Percentiles rank a stretch among this genome's conserved stretches.
Evolutionary conservation across 345 rosid genomes (phyloP).

Genomic region (Camelina sativa): DNA sequence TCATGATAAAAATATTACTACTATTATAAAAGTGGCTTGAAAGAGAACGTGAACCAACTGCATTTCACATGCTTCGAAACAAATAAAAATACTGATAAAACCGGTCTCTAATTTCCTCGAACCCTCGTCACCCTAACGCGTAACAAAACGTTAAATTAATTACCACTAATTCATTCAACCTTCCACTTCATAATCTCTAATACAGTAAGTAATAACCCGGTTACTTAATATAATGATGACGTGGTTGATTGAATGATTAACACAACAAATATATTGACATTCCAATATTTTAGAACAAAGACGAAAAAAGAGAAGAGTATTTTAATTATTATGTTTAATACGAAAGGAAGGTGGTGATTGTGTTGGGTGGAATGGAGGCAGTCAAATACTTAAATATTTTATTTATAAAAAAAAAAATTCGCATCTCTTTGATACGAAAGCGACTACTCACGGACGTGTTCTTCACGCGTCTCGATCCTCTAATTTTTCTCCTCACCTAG

Average conservation of each 20-base stretch:
- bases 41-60: conserved; percentile 41
- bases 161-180: conserved; percentile 21
- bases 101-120: conserved; percentile 23
- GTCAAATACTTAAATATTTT: conserved; percentile 33
- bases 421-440: conserved; percentile 28
- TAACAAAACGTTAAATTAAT: neutral
- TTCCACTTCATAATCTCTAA: neutral
- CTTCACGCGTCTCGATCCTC: conserved; percentile 27
- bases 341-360: conserved; percentile 31
- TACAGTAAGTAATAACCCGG: too few species aligned
- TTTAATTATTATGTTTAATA: conserved; percentile 4
- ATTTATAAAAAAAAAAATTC: neutral
- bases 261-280: conserved; percentile 22
- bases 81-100: neutral
- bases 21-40: neutral
- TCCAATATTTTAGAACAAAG: conserved; percentile 13
- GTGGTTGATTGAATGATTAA: conserved; percentile 33
- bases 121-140: conserved; percentile 8
- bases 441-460: conserved; percentile 36
- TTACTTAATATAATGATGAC: conserved; percentile 4
- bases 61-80: conserved; percentile 39
- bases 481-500: neutral
- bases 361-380: conserved; percentile 47
- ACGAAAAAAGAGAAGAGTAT: neutral
- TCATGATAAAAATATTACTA: neutral